Percentiles rank a stretch among this genome's conserved stretches.
These are phyloP conservation scores for Meyerozyma smithsonii DNA, from an alignment of 1,139 yeast genomes.

Conservation along the genomic window DNA sequence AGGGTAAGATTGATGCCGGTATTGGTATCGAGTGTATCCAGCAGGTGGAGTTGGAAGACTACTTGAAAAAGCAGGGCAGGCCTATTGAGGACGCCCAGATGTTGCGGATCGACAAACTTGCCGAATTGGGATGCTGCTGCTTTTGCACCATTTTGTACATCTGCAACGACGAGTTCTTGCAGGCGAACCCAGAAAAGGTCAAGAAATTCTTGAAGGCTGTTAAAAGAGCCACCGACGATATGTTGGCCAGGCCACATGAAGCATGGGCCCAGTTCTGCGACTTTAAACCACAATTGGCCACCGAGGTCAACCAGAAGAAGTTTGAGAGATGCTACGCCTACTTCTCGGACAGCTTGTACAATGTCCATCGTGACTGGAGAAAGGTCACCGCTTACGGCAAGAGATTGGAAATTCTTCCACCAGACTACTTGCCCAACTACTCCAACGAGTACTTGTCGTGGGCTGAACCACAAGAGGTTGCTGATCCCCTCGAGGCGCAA, in stretches of 20 bases:
- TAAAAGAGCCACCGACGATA: constrained; percentile 47
- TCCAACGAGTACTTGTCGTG: constrained; percentile 48
- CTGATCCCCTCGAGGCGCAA: constrained; percentile 45
- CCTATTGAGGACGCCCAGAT: constrained; percentile 46
- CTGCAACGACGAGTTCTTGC: constrained; percentile 47
- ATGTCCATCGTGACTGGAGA: constrained; percentile 54
- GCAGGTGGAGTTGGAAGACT: constrained; percentile 54
- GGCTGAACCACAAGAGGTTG: constrained; percentile 45
- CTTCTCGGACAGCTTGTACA: constrained; percentile 48
- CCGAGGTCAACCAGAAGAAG: constrained; percentile 39
- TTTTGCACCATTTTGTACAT: constrained; percentile 56
- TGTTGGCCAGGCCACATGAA: constrained; percentile 37
- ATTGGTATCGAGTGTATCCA: constrained; percentile 58
- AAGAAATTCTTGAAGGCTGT: constrained; percentile 41
- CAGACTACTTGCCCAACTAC: constrained; percentile 46
- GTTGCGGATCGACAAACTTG: constrained; percentile 54
- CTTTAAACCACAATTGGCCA: constrained; percentile 45
- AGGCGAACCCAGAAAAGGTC: constrained; percentile 46
- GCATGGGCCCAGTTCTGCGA: constrained; percentile 46
- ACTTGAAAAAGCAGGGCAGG: constrained; percentile 40
- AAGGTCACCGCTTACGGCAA: constrained; percentile 54
- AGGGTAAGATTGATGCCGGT: constrained; percentile 54
- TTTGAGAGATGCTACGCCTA: constrained; percentile 54
- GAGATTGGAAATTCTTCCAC: constrained; percentile 48
- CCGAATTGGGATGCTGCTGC: constrained; percentile 57